These are phyloP conservation scores for Coprinellus aureogranulatus DNA, from an alignment of 768 basidiomycete genomes.

Conservation along the genomic window DNA sequence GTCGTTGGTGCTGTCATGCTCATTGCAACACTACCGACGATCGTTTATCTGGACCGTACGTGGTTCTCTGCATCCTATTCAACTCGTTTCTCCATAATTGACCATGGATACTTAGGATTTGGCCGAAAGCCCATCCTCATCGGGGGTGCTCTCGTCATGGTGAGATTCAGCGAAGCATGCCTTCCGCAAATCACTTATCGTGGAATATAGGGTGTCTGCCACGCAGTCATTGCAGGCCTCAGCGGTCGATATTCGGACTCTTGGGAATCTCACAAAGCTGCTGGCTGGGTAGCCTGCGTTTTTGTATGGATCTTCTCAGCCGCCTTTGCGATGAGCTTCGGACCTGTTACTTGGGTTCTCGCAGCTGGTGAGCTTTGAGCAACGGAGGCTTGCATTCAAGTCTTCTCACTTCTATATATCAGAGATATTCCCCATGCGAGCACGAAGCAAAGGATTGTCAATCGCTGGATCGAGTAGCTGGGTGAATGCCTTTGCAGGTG, in stretches of 20 bases:
- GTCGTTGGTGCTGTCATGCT: constrained; percentile 1
- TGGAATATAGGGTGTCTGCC: constrained; percentile 2
- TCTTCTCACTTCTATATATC: too few species aligned
- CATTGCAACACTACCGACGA: not conserved
- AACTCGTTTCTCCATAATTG: too few species aligned
- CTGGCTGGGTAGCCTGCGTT: constrained; percentile 1
- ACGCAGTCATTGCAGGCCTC: constrained; percentile 2
- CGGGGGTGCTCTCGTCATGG: not conserved
- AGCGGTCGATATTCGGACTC: not conserved
- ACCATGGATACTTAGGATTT: not conserved
- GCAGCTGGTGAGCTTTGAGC: not conserved
- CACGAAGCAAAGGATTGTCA: not conserved
- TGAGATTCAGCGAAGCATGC: not conserved
- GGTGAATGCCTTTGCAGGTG: not conserved
- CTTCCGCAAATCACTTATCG: not conserved
- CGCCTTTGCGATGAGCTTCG: not conserved
- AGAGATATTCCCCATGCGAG: constrained; percentile 1
- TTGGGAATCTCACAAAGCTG: not conserved
- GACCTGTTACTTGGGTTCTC: not conserved
- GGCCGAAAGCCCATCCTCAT: constrained; percentile 1
- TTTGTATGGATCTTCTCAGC: constrained; percentile 1
- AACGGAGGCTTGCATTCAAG: too few species aligned
- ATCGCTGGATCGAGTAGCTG: constrained; percentile 1
- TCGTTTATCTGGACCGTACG: constrained; percentile 1
- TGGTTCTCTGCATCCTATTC: not conserved